Conservation (phyloP, 83 land plant genomes). For the Thuja plicata region DNA sequence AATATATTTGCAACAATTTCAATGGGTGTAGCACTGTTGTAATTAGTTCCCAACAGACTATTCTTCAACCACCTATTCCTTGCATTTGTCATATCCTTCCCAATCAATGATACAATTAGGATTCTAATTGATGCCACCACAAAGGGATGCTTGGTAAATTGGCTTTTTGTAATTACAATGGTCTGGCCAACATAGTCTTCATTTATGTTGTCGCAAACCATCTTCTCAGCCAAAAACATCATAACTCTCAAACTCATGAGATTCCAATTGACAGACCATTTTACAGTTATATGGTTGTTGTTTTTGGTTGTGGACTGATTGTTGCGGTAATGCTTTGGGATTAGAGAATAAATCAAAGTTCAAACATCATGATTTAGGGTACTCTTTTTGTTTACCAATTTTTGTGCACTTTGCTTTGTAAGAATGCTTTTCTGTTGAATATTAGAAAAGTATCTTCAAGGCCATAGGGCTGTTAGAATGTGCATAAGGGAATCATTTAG, state of each 20-base stretch:
- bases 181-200: slow-evolving; percentile 79
- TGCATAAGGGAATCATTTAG: too few species aligned
- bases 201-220: slow-evolving; percentile 81
- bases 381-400: too few species aligned
- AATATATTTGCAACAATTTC: slow-evolving; percentile 88
- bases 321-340: slow-evolving; percentile 94
- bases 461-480: too few species aligned
- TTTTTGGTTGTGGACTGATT: slow-evolving; percentile 61
- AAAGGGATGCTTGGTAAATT: slow-evolving; percentile 65
- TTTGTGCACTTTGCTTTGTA: too few species aligned
- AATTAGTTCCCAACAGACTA: slow-evolving; percentile 75
- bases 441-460: too few species aligned
- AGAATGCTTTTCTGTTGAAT: too few species aligned
- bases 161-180: slow-evolving; percentile 89
- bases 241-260: background rate
- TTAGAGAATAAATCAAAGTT: background rate
- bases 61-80: slow-evolving; percentile 62
- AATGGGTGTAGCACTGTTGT: slow-evolving; percentile 86
- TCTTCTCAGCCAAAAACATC: slow-evolving; percentile 50
- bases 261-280: slow-evolving; percentile 38
- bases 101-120: slow-evolving; percentile 77
- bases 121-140: slow-evolving; percentile 78
- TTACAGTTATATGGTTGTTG: slow-evolving; percentile 52
- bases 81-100: slow-evolving; percentile 80
- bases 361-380: too few species aligned